phyloP scores from a whole-genome alignment of 805 yeast species.

The Isabelozyma pseudorhagii region DNA sequence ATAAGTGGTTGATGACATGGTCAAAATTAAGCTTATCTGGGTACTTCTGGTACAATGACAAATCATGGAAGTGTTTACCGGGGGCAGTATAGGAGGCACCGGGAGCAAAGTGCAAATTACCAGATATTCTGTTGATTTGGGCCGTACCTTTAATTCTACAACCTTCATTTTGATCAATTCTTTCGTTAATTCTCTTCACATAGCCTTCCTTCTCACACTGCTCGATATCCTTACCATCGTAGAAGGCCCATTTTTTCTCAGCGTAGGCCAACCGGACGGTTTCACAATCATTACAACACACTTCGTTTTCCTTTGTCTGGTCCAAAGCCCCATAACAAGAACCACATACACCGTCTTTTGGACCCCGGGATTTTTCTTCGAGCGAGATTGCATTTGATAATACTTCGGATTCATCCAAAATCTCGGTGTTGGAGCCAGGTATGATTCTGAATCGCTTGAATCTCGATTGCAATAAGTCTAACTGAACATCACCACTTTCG shows the following conservation, averaged over 20 bases:
- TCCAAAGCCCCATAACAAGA: slow-evolving; percentile 82
- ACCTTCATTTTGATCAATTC: slow-evolving; percentile 65
- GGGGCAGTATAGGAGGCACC: slow-evolving; percentile 67
- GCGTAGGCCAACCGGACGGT: slow-evolving; percentile 80
- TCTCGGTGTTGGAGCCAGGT: slow-evolving; percentile 23
- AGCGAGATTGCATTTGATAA: slow-evolving; percentile 22
- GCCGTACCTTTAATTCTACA: slow-evolving; percentile 83
- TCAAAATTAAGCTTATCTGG: slow-evolving; percentile 64
- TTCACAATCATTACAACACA: slow-evolving; percentile 84
- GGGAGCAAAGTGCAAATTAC: slow-evolving; percentile 94
- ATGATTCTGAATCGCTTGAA: slow-evolving; percentile 68
- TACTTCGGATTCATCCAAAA: slow-evolving; percentile 23
- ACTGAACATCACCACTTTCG: slow-evolving; percentile 77
- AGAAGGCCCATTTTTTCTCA: slow-evolving; percentile 79
- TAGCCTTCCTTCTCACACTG: slow-evolving; percentile 92
- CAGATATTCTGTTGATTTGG: slow-evolving; percentile 78
- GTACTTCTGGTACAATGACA: slow-evolving; percentile 62
- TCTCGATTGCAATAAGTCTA: slow-evolving; percentile 67
- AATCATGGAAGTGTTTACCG: slow-evolving; percentile 78
- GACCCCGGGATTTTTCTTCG: slow-evolving; percentile 28
- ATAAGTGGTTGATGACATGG: slow-evolving; percentile 75
- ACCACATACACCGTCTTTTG: slow-evolving; percentile 25
- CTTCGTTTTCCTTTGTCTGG: slow-evolving; percentile 45
- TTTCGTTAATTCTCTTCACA: slow-evolving; percentile 55
- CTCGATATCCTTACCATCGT: slow-evolving; percentile 79